These are phyloP conservation scores for Backusella circina DNA, from an alignment of 192 early-diverging fungal species.

Conservation along the genomic window DNA sequence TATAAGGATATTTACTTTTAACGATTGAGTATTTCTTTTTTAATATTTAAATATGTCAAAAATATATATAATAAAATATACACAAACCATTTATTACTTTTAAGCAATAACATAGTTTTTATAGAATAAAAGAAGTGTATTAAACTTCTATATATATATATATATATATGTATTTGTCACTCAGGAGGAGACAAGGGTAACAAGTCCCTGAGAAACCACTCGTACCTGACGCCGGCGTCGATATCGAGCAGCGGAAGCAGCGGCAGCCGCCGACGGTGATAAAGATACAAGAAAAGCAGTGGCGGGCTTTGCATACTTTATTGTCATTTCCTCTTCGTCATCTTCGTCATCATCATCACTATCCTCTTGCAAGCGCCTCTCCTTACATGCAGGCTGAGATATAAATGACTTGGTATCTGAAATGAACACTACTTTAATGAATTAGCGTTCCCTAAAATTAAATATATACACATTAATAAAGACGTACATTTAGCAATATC, in stretches of 20 bases:
- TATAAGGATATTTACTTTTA: neutral
- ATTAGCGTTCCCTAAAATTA: neutral
- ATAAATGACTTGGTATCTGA: neutral
- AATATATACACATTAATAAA: neutral
- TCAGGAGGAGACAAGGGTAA: neutral
- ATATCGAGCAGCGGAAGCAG: slow-evolving; percentile 3
- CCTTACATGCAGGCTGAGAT: neutral
- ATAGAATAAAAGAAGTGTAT: neutral
- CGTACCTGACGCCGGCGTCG: slow-evolving; percentile 1
- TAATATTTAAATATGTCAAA: neutral
- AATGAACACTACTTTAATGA: neutral
- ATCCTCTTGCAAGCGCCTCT: neutral
- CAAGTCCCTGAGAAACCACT: neutral
- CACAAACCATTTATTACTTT: neutral
- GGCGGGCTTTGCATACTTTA: neutral
- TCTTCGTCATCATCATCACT: neutral
- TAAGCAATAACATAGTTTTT: neutral
- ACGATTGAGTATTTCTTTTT: neutral
- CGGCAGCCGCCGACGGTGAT: slow-evolving; percentile 1
- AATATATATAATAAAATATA: neutral
- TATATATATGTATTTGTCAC: neutral
- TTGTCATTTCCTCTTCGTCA: neutral
- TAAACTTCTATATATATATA: neutral
- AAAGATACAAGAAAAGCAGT: slow-evolving; percentile 11
- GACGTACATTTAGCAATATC: neutral